Base-by-base conservation (phyloP, 352 stramenopile genomes). In the Hyaloperonospora brassicae region DNA sequence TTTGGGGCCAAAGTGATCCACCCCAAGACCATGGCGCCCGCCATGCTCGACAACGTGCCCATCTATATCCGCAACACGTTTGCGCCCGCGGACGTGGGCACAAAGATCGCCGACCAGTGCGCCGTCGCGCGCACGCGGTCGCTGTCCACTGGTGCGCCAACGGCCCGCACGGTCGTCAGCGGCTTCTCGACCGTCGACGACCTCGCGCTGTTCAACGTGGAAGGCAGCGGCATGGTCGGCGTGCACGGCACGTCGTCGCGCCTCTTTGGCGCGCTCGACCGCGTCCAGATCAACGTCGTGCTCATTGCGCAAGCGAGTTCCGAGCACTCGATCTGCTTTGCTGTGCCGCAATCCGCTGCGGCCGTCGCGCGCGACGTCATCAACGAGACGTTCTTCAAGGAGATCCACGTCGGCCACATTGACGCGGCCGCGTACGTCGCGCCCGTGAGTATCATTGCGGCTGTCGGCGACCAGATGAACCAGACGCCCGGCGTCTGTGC, bases 1-100 rank as follows among this genome's bases (percentile, higher is more conserved):
- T 98, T 99, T 68, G 96, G 96, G 24, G 96, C 96, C 12, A 98
- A 99, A 68, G 95, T 98, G 31, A 86, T 98, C 14, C 95, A 98
- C 64, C 95, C 95, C 5, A 98, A 98, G 79, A 97, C 95, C 30
- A 98, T 98, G 95, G 85, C 75, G 11, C 89, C 91, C 3, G 86
- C 84, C 22, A 82, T 95, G 25, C 54, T 76, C 13, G 80, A 88
- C n/a, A 86, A 72, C 61, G 98, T 99, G 55, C 96, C 96, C 5
- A 97, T 99, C 55, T 98, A 87, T 65, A 98, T 99, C 62, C 84
- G 88, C 9, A 99, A 99, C 63, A 98, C 94, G 11, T 98, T 98
- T 64, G 95, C 98, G 52, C 76, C 88, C 1, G 50, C 61, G 22
- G 80, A 91, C 43, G 76, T 78, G 4, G 83, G 83, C 55, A 93